phyloP scores from a whole-genome alignment of 108 stramenopile species.

The Chaetoceros tenuissimus region DNA sequence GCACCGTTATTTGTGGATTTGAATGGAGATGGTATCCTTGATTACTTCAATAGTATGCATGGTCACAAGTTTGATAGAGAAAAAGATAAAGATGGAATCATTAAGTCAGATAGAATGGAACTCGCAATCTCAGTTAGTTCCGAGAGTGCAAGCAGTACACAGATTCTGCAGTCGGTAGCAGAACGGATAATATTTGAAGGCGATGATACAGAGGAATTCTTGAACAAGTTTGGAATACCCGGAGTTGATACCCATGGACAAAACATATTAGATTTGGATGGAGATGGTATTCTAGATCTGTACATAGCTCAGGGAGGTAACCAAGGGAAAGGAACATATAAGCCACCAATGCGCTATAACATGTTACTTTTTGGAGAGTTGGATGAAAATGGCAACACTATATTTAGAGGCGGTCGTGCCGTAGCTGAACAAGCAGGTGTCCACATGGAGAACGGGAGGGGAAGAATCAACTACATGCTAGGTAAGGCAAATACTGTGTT shows the following conservation, averaged over 20 bases:
- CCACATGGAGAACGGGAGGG: neutral
- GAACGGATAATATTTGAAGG: no score
- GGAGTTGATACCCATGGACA: no score
- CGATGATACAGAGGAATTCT: no score
- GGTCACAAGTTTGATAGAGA: neutral
- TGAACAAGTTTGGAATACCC: no score
- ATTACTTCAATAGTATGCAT: constrained; percentile 5
- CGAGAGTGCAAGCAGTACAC: no score
- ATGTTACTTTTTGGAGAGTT: neutral
- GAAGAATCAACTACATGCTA: constrained; percentile 5
- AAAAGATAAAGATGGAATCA: neutral
- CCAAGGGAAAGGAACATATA: neutral
- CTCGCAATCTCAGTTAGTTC: no score
- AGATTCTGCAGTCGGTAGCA: no score
- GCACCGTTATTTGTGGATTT: neutral
- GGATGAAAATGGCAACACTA: neutral
- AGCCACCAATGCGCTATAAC: neutral
- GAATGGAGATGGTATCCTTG: constrained; percentile 2
- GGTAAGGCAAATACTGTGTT: no score
- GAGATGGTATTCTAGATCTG: constrained; percentile 3
- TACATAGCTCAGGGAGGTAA: neutral
- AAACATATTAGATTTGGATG: constrained; percentile 4
- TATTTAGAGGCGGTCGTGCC: neutral
- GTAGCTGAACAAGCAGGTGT: constrained; percentile 1
- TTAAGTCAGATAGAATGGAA: no score